A percentile compares a stretch with the other conserved stretches of the same genome.
These are phyloP conservation scores for Aspergillus sp. DNA, from an alignment of 2,329 filamentous ascomycete genomes.

Conservation along the genomic window DNA sequence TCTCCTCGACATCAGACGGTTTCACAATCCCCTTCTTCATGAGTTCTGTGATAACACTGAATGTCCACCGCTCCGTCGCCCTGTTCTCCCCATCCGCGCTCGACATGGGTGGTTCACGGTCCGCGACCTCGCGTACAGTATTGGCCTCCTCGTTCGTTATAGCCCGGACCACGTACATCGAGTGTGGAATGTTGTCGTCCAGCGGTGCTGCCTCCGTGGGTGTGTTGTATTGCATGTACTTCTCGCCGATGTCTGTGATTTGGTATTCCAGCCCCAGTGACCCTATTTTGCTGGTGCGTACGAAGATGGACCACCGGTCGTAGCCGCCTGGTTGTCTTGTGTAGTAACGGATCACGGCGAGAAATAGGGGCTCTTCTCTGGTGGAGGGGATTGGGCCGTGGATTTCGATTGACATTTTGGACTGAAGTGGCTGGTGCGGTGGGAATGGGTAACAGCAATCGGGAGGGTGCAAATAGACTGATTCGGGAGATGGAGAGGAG, in stretches of 20 bases:
- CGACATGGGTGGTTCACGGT: not conserved
- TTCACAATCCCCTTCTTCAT: not conserved
- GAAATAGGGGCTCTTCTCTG: not conserved
- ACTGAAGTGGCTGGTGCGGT: no score
- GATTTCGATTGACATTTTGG: not conserved
- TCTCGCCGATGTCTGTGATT: not conserved
- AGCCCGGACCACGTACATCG: not conserved
- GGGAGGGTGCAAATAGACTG: no score
- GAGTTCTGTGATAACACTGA: not conserved
- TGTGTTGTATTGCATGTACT: not conserved
- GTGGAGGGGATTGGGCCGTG: not conserved
- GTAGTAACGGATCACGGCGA: not conserved
- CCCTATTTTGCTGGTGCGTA: not conserved
- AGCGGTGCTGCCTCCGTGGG: not conserved
- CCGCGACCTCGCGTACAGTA: not conserved
- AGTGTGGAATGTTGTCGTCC: not conserved
- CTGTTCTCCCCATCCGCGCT: not conserved
- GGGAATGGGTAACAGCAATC: no score
- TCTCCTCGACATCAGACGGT: no score
- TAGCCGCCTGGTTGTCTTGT: not conserved
- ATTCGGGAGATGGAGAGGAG: no score
- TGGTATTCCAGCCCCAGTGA: not conserved
- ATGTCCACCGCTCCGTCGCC: not conserved
- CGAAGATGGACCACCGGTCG: not conserved
- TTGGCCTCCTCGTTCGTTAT: not conserved